Percentiles rank a stretch among this genome's conserved stretches.
phyloP scores from a whole-genome alignment of 1,284 basidiomycete species.

The Tylopilus sp. region DNA sequence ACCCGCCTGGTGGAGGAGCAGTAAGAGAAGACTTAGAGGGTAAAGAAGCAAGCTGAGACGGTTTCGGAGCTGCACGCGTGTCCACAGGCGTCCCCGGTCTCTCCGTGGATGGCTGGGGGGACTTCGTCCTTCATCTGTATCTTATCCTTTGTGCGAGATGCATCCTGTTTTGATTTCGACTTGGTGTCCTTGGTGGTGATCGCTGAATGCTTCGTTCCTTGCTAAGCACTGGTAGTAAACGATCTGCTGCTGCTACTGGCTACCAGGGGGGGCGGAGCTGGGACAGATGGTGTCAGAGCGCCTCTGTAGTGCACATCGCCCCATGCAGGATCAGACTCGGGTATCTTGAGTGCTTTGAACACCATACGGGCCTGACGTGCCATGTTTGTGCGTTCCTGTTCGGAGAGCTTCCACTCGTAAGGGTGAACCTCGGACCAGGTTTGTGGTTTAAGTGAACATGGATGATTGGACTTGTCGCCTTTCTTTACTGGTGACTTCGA shows the following conservation, averaged over 20 bases:
- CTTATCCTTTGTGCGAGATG: slow-evolving; percentile 53
- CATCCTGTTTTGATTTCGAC: slow-evolving; percentile 55
- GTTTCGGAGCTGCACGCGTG: slow-evolving; percentile 22
- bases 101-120: slow-evolving; percentile 34
- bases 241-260: slow-evolving; percentile 34
- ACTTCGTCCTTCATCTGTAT: slow-evolving; percentile 64
- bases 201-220: slow-evolving; percentile 54
- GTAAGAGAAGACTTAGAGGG: slow-evolving; percentile 43
- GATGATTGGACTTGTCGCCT: slow-evolving; percentile 48
- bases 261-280: slow-evolving; percentile 22
- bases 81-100: slow-evolving; percentile 27
- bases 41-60: slow-evolving; percentile 33
- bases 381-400: slow-evolving; percentile 57
- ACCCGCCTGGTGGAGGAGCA: slow-evolving; percentile 35
- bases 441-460: slow-evolving; percentile 64
- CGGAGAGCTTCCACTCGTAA: slow-evolving; percentile 64
- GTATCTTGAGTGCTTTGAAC: slow-evolving; percentile 61
- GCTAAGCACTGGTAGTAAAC: slow-evolving; percentile 32
- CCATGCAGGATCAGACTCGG: slow-evolving; percentile 69
- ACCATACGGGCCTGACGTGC: slow-evolving; percentile 59
- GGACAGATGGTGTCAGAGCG: slow-evolving; percentile 18
- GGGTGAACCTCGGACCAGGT: slow-evolving; percentile 78
- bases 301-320: slow-evolving; percentile 49
- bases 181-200: slow-evolving; percentile 56
- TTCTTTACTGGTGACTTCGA: slow-evolving; percentile 53